Base-by-base conservation (phyloP, 257 asterid species). In the Fraxinus pennsylvanica region DNA sequence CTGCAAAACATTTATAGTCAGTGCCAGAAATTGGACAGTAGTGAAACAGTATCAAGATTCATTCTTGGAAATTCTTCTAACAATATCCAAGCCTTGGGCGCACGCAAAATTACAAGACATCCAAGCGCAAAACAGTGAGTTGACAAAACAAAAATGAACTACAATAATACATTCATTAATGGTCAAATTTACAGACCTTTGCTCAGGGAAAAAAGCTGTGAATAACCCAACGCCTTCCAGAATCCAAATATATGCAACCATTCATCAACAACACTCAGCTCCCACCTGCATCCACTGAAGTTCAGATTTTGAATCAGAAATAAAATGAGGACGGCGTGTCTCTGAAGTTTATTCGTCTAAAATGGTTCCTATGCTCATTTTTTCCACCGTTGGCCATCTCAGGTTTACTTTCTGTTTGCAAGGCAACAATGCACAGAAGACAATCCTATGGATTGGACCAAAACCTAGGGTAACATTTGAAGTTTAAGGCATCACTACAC, bases 281-380 rank as follows among this genome's bases (percentile, higher is more conserved):
- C 81, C 90, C 86, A 83, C 96, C 97, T 92, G 93, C 94, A 87
- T 85, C 75, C 87, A 90, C 89, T 82, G 88, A 76, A 83, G 75
- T 73, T 61, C 36, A 74, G 27, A 82, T 66, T 67, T 41, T 33
- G 82, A 65, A 67, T 78, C 77, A 79, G 83, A 78, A 57, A 54
- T 72, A 74, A 73, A 17, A 78, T 21, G 50, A 66, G 50, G 25
- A 71, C 29, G 35, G 22, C 66, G 27, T 54, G 25, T n/a, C 6
- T n/a, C 12, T n/a, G 25, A 57, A 57, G 27, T 10, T 57, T 57
- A n/a, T 72, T 21, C 52, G 36, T 57, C 33, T 63, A 47, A 33
- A 41, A 68, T 33, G 6, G 25, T 65, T 21, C 29, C 8, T 57
- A 68, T 6, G 19, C 21, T 52, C 65, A 47, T 43, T 27, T 52